Conservation (phyloP, 1,284 basidiomycete species). For the Sporisorium exsertum region DNA sequence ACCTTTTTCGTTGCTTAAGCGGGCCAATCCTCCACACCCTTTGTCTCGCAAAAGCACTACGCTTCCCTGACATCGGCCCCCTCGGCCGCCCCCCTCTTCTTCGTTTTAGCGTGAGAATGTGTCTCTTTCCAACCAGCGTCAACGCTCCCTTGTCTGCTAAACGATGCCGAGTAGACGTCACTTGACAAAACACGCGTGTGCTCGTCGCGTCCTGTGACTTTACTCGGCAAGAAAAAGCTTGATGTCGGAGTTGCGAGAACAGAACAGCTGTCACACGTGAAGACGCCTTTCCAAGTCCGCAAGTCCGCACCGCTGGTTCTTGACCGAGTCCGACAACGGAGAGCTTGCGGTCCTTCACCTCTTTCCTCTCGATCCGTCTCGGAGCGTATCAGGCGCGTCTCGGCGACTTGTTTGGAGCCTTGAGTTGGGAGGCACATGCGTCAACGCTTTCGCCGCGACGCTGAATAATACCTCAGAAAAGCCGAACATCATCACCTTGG, state of each 20-base stretch:
- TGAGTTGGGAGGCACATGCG: neutral
- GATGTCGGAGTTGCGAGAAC: neutral
- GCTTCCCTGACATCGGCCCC: neutral
- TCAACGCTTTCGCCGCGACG: too few species aligned
- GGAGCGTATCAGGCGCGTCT: neutral
- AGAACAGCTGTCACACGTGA: slow-evolving; percentile 6
- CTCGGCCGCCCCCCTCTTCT: too few species aligned
- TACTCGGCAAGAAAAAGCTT: neutral
- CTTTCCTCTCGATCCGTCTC: neutral
- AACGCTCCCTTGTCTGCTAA: too few species aligned
- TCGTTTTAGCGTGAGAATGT: neutral
- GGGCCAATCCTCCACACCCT: neutral
- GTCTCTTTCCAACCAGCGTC: too few species aligned
- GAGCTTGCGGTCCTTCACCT: too few species aligned
- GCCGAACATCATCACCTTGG: too few species aligned
- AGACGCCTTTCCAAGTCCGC: neutral
- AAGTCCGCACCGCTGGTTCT: too few species aligned
- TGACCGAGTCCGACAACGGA: too few species aligned
- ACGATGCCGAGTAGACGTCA: neutral
- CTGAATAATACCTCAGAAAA: too few species aligned
- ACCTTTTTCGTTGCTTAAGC: neutral
- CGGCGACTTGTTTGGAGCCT: neutral
- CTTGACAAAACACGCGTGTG: neutral
- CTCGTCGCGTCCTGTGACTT: neutral
- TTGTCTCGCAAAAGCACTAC: neutral